These are phyloP conservation scores for Acrodontium crateriforme DNA, from an alignment of 2,329 filamentous ascomycete genomes.

Conservation along the genomic window DNA sequence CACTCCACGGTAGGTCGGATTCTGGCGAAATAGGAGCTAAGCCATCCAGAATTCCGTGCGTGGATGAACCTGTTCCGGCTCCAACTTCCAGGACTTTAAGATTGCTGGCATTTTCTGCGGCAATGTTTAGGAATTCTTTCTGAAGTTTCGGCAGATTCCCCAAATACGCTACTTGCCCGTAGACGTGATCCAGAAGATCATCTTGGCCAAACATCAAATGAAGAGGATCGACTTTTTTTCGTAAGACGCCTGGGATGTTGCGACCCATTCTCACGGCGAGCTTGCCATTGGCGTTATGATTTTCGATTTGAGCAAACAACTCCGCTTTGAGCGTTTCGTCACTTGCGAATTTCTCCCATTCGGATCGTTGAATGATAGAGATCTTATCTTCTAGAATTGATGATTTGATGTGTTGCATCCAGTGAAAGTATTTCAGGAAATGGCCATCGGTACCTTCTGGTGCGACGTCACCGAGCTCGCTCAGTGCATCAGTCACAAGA, in stretches of 20 bases:
- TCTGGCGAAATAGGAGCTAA: too few relatives aligned
- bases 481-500: slow-evolving; percentile 2
- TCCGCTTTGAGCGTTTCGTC: slow-evolving; percentile 1
- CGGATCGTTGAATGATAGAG: slow-evolving; percentile 1
- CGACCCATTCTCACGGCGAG: slow-evolving; percentile 4
- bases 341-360: background rate
- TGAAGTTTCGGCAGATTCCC: slow-evolving; percentile 2
- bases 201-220: slow-evolving; percentile 4
- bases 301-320: slow-evolving; percentile 1
- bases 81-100: slow-evolving; percentile 7
- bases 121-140: too few relatives aligned
- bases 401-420: slow-evolving; percentile 2
- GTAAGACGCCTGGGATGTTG: slow-evolving; percentile 4
- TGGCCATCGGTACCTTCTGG: slow-evolving; percentile 1
- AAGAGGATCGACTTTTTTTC: slow-evolving; percentile 3
- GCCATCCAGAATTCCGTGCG: slow-evolving; percentile 1
- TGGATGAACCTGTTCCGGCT: slow-evolving; percentile 4
- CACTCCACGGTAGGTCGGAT: background rate
- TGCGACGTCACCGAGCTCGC: background rate
- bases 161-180: slow-evolving; percentile 2
- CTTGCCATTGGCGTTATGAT: slow-evolving; percentile 4
- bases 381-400: too few relatives aligned
- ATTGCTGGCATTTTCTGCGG: too few relatives aligned
- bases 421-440: slow-evolving; percentile 3
- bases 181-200: slow-evolving; percentile 4